phyloP scores from a whole-genome alignment of 257 asterid species.

The Primulina tabacum region DNA sequence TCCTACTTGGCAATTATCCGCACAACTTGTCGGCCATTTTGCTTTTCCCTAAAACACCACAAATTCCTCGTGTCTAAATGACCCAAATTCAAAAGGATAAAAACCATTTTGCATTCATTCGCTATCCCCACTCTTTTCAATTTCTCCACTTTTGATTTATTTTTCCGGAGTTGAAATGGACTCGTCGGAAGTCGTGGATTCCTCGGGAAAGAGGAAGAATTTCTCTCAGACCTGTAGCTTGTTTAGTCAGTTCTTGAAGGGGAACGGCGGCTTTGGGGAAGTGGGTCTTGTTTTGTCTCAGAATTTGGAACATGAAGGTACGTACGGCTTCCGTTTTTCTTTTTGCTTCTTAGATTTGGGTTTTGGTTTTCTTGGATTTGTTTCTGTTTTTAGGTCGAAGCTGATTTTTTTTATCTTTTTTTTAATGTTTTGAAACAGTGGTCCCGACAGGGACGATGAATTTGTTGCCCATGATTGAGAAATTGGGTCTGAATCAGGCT shows the following conservation, averaged over 20 bases:
- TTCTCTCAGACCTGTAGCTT: slow-evolving; percentile 67
- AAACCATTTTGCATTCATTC: neutral
- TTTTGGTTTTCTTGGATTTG: slow-evolving; percentile 18
- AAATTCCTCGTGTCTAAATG: neutral
- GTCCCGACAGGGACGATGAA: slow-evolving; percentile 24
- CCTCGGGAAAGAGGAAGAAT: slow-evolving; percentile 53
- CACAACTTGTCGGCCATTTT: slow-evolving; percentile 9
- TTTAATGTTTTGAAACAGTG: slow-evolving; percentile 16
- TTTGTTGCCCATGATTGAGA: slow-evolving; percentile 34
- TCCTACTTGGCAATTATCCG: neutral
- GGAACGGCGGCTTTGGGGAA: slow-evolving; percentile 64
- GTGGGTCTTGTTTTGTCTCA: slow-evolving; percentile 54
- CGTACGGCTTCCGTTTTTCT: slow-evolving; percentile 10
- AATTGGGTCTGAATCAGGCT: slow-evolving; percentile 15
- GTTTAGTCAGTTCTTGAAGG: slow-evolving; percentile 66
- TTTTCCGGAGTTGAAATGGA: slow-evolving; percentile 24
- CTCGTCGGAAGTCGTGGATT: slow-evolving; percentile 41
- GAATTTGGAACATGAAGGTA: slow-evolving; percentile 42
- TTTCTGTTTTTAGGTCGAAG: neutral
- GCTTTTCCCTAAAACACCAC: neutral
- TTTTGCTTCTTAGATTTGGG: slow-evolving; percentile 14
- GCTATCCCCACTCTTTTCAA: neutral
- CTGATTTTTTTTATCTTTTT: neutral
- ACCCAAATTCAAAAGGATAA: neutral
- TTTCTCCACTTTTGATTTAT: neutral